Base-by-base conservation (phyloP, 495 filamentous ascomycete species). In the Penicillium cataractarum region DNA sequence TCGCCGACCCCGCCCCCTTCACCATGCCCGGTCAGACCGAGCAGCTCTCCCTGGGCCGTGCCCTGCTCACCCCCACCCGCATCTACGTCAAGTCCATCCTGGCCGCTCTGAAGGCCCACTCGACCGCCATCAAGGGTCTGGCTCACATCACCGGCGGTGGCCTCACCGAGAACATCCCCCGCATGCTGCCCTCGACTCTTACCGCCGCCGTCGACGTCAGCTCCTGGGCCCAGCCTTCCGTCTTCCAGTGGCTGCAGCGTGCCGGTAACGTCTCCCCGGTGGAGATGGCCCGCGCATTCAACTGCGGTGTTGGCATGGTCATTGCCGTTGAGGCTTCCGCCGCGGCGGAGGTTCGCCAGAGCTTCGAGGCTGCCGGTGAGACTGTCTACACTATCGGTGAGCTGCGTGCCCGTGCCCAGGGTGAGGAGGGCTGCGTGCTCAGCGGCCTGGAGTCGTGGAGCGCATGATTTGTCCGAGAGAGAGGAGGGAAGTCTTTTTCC, bases 101-200 rank as follows among this genome's bases (percentile, higher is more conserved):
- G 19, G 83, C 83, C 42, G 84, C 89, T 0, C 80, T 82, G 55
- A 61, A 68, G 46, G 48, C 71, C 54, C 69, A 75, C 71, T 65
- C 71, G 24, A 40, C 68, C 88, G 91, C 64, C 84, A 97, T 97
- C 71, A 93, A 94, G 77, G 95, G 95, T 63, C 90, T 97, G 71
- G 88, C 94, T 7, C 95, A 99, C 73, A 97, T 99, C 78, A 99
- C 95, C 3, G 95, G 95, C 31, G 95, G 95, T 57, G 95, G 95
- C 6, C 82, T 98, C 17, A 80, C 88, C 9, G 95, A 99, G 70
- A 97, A 97, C 78, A 86, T 99, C 6, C 95, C 95, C 26, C 85
- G 95, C 32, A 97, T 96, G 90, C 84, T 99, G 4, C 95, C 95
- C 1, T 58, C 75, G 2, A 79, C 86, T 29, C 84, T 98, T 5